These are phyloP conservation scores for Heterobasidion irregulare DNA, from an alignment of 1,284 basidiomycete species.

Conservation along the genomic window DNA sequence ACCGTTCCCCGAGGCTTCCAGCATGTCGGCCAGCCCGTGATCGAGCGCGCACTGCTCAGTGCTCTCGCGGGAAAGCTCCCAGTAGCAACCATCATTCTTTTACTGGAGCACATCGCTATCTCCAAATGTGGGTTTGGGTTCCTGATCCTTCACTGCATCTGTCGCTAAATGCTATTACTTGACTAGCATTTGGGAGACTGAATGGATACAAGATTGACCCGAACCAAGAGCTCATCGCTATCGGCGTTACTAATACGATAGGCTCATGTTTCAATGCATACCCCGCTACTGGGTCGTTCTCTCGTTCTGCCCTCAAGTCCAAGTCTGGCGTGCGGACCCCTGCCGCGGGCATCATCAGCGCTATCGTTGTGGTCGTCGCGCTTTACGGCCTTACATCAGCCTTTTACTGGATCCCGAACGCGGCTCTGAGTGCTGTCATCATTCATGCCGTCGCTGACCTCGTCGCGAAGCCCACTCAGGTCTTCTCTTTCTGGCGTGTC, in stretches of 20 bases:
- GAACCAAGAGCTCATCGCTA: conserved; percentile 95
- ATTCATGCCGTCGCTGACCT: conserved; percentile 94
- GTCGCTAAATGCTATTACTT: conserved; percentile 3
- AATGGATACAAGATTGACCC: conserved; percentile 98
- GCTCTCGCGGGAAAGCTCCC: conserved; percentile 79
- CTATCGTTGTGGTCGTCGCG: conserved; percentile 87
- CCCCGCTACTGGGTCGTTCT: conserved; percentile 97
- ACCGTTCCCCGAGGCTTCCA: conserved; percentile 80
- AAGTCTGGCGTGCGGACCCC: conserved; percentile 97
- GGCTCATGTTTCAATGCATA: conserved; percentile 88
- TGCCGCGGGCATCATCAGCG: conserved; percentile 81
- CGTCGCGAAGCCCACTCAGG: conserved; percentile 80
- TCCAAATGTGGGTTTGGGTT: conserved; percentile 60
- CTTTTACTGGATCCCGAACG: conserved; percentile 83
- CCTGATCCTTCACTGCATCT: conserved; percentile 1
- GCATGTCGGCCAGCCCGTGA: conserved; percentile 67
- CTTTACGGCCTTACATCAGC: conserved; percentile 89
- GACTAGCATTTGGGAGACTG: conserved; percentile 82
- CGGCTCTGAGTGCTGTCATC: conserved; percentile 85
- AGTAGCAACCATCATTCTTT: conserved; percentile 88
- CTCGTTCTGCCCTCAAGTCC: conserved; percentile 90
- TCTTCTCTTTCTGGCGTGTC: conserved; percentile 92
- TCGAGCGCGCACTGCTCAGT: conserved; percentile 55
- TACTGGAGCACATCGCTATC: conserved; percentile 97
- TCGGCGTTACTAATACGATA: conserved; percentile 90